Evolutionary conservation across 345 rosid species (phyloP), one percentile per base, ranked within the genome.

Genomic region (Camelina laxa): DNA sequence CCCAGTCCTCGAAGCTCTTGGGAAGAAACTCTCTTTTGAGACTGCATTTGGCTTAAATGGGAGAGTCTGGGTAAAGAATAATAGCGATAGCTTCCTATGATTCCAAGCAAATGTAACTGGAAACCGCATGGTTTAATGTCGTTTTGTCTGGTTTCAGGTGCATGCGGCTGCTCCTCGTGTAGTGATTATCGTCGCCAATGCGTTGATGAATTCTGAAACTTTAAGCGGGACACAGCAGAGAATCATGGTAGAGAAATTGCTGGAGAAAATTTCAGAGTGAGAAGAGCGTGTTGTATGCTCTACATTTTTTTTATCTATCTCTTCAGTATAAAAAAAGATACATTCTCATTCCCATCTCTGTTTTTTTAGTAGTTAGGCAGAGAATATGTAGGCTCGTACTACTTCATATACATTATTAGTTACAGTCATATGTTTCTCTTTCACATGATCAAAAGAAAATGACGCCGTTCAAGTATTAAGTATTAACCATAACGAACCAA

Each of bases 191-290:
- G 51, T 62, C 13, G 20, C 67, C 14, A 62, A 42, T 62, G 67
- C 67, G 2, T 15, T 62, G 16, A 41, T 62, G 21, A 62, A 62
- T 42, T 62, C 67, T 42, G 67, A 62, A 42, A 62, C 51, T 22
- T 62, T 62, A 22, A 62, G 67, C 9, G 67, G 51, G 51, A 42
- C 67, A 42, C 67, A 62, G 14, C 67, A 62, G 21, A 42, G 51
- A 15, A 62, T 62, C 51, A 39, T 62, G 67, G 67, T 62, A 21
- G 51, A 62, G 67, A 62, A 42, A 62, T 62, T 62, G 51, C 21
- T 62, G 21, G 51, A 62, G 51, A 62, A 62, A 62, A 62, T 62
- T 14, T 62, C 67, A 42, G 67, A 62, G 14, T 62, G 7, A 62
- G 42, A 22, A 27, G 30, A 13, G 8, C 1, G 5, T 21, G 4